Conservation (phyloP, 106 monocot species). For the Chionographis japonica region DNA sequence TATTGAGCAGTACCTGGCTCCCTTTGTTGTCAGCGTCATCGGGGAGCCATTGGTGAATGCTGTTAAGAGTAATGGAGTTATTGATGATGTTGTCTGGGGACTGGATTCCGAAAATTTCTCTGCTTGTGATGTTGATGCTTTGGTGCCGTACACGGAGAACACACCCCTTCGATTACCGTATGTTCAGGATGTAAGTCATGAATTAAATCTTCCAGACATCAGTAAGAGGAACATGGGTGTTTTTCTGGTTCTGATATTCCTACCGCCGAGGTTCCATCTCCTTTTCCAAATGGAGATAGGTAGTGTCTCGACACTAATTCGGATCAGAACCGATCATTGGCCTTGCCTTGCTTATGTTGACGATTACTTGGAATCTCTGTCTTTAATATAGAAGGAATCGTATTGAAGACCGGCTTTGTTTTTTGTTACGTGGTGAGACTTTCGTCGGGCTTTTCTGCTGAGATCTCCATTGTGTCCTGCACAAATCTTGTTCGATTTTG, state of each 20-base stretch:
- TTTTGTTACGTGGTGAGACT: no score
- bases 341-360: slow-evolving; percentile 94
- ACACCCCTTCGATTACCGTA: slow-evolving; percentile 49
- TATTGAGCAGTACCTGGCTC: slow-evolving; percentile 53
- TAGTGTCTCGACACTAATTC: slow-evolving; percentile 61
- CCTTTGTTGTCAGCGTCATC: slow-evolving; percentile 67
- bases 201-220: background rate
- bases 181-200: slow-evolving; percentile 26
- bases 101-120: slow-evolving; percentile 27
- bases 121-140: slow-evolving; percentile 20
- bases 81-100: slow-evolving; percentile 61
- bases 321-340: slow-evolving; percentile 96
- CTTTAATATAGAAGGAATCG: slow-evolving; percentile 21
- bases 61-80: slow-evolving; percentile 42
- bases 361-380: slow-evolving; percentile 81
- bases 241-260: slow-evolving; percentile 68
- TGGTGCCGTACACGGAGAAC: slow-evolving; percentile 44
- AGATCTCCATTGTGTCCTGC: no score
- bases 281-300: slow-evolving; percentile 88
- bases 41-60: slow-evolving; percentile 42
- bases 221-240: slow-evolving; percentile 52
- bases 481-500: no score
- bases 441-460: no score
- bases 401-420: no score
- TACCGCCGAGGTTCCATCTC: slow-evolving; percentile 91